phyloP scores from a whole-genome alignment of 352 stramenopile genomes.

The Thraustochytrium striatum region DNA sequence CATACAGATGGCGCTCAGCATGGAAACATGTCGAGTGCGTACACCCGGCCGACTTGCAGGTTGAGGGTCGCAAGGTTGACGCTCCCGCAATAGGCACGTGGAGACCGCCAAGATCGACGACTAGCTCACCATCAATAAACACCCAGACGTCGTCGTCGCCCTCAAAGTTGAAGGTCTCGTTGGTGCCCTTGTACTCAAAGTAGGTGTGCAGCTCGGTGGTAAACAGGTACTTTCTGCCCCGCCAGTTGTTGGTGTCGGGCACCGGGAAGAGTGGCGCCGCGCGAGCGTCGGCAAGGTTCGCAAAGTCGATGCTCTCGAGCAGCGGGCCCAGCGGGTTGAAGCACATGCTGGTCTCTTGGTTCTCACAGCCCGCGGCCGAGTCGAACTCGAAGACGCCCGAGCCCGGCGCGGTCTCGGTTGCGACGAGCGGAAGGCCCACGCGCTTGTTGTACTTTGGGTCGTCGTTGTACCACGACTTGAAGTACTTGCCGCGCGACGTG shows the following conservation, averaged over 20 bases:
- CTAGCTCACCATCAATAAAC: slow-evolving; percentile 43
- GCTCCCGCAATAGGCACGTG: background rate
- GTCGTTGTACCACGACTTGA: slow-evolving; percentile 48
- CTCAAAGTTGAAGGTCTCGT: slow-evolving; percentile 34
- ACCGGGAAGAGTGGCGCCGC: background rate
- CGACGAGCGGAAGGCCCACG: slow-evolving; percentile 9
- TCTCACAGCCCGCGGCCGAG: too few species aligned
- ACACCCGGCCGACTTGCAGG: background rate
- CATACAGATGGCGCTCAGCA: background rate
- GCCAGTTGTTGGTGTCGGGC: background rate
- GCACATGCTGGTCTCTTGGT: too few species aligned
- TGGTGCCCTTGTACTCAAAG: background rate
- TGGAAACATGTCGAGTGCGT: slow-evolving; percentile 47
- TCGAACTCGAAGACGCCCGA: background rate
- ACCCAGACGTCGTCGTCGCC: slow-evolving; percentile 50
- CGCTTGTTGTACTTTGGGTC: slow-evolving; percentile 47
- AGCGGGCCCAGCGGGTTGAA: background rate
- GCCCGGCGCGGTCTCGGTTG: background rate
- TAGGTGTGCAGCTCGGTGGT: slow-evolving; percentile 48
- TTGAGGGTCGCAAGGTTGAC: background rate
- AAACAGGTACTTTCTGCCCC: slow-evolving; percentile 49
- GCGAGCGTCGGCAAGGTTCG: background rate
- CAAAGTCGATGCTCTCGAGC: background rate
- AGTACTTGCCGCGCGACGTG: slow-evolving; percentile 1
- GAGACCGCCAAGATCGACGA: slow-evolving; percentile 43